Conservation (phyloP, 2,329 filamentous ascomycete genomes). For the Graphium sp. region DNA sequence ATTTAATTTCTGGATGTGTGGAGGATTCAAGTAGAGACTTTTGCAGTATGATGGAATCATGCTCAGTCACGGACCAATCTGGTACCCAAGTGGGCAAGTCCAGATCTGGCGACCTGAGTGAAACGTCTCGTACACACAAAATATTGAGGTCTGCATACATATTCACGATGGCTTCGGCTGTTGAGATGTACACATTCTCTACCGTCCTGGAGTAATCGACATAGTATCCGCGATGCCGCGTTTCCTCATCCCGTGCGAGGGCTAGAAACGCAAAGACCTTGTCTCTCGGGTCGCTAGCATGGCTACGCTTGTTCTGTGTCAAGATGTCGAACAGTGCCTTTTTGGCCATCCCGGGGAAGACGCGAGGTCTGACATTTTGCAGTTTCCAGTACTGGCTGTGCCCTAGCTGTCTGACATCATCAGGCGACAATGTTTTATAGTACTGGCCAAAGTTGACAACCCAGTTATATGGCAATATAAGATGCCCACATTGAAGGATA, state of each 20-base stretch:
- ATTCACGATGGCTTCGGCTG: constrained; percentile 6
- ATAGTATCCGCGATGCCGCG: background rate
- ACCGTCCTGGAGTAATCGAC: constrained; percentile 10
- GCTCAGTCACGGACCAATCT: too few relatives aligned
- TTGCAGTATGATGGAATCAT: too few relatives aligned
- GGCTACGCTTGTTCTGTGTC: constrained; percentile 5
- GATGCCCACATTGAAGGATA: constrained; percentile 5
- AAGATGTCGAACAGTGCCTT: constrained; percentile 5
- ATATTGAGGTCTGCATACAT: too few relatives aligned
- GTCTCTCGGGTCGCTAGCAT: constrained; percentile 9
- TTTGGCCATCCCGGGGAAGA: constrained; percentile 3
- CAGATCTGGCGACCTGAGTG: constrained; percentile 7
- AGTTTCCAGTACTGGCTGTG: too few relatives aligned
- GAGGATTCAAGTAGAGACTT: too few relatives aligned
- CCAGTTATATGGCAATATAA: constrained; percentile 4
- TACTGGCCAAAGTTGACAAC: constrained; percentile 5
- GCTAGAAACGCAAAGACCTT: constrained; percentile 11
- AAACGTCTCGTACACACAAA: constrained; percentile 5
- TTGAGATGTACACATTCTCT: constrained; percentile 9
- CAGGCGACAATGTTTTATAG: constrained; percentile 6
- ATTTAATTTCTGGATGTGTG: too few relatives aligned
- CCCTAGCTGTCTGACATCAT: too few relatives aligned
- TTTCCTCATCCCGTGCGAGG: constrained; percentile 6
- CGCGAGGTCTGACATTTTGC: too few relatives aligned
- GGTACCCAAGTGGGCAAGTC: constrained; percentile 7